phyloP scores from a whole-genome alignment of 306 rosid genomes.

The Albizia julibrissin region DNA sequence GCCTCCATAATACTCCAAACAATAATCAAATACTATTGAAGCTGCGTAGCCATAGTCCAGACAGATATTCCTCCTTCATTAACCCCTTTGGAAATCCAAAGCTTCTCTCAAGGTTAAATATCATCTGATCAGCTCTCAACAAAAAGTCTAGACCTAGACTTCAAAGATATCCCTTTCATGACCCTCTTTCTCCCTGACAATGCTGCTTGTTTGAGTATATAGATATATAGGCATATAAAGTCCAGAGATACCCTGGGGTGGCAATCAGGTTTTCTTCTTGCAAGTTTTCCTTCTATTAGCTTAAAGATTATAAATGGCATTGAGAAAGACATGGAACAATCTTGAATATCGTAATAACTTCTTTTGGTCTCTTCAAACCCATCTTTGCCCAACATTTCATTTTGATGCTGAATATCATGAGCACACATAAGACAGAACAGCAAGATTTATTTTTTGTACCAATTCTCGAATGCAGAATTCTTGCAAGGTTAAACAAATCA shows the following conservation, averaged over 20 bases:
- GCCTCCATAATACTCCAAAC: slow-evolving; percentile 10
- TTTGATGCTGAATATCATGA: not conserved
- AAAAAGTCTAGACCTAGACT: not conserved
- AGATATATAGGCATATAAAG: not conserved
- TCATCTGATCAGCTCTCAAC: not conserved
- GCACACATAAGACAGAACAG: not conserved
- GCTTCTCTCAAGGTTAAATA: not conserved
- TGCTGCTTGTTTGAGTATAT: slow-evolving; percentile 10
- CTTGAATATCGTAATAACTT: not conserved
- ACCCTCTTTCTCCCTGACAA: not conserved
- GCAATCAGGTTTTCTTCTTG: not conserved
- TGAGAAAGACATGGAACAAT: not conserved
- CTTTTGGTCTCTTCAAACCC: not conserved
- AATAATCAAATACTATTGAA: not conserved
- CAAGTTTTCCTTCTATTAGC: not conserved
- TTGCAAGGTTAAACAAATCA: not conserved
- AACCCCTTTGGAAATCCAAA: not conserved
- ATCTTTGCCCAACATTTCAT: not conserved
- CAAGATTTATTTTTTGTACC: not conserved
- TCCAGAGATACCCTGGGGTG: not conserved
- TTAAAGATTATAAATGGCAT: not conserved
- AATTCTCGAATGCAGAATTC: not conserved
- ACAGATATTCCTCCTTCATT: not conserved
- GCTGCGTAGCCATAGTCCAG: not conserved
- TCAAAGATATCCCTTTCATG: not conserved